These are phyloP conservation scores for Penicillium lividum DNA, from an alignment of 495 filamentous ascomycete species.

Conservation along the genomic window DNA sequence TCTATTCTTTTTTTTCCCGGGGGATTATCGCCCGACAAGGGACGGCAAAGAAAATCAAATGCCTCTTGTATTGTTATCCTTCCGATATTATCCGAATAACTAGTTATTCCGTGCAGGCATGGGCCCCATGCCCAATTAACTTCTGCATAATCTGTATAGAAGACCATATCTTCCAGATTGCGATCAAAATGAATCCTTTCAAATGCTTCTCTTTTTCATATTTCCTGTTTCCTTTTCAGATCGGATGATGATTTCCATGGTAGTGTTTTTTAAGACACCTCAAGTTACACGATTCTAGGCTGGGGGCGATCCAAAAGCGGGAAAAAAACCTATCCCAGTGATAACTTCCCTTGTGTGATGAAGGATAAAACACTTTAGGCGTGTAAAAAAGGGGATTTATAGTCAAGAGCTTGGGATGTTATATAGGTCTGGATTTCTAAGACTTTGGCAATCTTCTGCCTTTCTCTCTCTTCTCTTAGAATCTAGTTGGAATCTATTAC, in stretches of 20 bases:
- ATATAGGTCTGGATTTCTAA: neutral
- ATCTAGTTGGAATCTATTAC: neutral
- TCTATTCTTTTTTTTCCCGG: conserved; percentile 15
- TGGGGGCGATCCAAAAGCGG: conserved; percentile 2
- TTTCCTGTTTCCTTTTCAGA: neutral
- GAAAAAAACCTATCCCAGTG: conserved; percentile 18
- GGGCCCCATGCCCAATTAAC: conserved; percentile 4
- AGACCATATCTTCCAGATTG: neutral
- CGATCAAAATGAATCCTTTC: neutral
- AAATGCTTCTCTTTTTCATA: neutral
- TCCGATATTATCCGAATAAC: conserved; percentile 24
- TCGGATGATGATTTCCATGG: conserved; percentile 7
- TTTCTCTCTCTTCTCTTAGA: neutral
- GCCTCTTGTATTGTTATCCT: neutral
- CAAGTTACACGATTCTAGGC: conserved; percentile 28
- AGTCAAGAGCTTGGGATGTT: conserved; percentile 3
- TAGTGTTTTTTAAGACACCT: conserved; percentile 20
- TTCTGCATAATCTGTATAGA: conserved; percentile 7
- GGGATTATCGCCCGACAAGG: conserved; percentile 9
- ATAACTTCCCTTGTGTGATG: conserved; percentile 19
- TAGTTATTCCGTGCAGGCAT: conserved; percentile 3
- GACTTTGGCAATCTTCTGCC: neutral
- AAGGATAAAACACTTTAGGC: conserved; percentile 4
- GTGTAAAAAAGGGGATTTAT: conserved; percentile 3
- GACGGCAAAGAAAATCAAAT: conserved; percentile 18